Conservation (phyloP, 1,284 basidiomycete genomes). For the Earliella scabrosa region DNA sequence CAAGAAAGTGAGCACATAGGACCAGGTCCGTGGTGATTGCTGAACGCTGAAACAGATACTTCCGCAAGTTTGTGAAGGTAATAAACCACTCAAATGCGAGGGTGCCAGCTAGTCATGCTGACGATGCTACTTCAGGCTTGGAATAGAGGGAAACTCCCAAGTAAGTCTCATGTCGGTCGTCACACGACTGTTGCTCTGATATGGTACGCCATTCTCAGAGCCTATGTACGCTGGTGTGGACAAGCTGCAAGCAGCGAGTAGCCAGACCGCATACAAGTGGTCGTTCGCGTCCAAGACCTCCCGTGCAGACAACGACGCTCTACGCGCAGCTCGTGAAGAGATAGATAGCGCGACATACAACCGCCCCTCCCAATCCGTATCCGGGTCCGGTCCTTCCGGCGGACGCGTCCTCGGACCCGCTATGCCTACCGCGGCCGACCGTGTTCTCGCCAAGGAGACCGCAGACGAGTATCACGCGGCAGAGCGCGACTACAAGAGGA, state of each 20-base stretch:
- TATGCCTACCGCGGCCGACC: slow-evolving; percentile 67
- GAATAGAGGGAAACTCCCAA: slow-evolving; percentile 74
- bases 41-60: slow-evolving; percentile 59
- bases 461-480: slow-evolving; percentile 50
- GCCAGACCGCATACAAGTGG: slow-evolving; percentile 67
- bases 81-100: not conserved
- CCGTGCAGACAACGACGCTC: slow-evolving; percentile 54
- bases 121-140: no score
- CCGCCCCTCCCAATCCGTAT: slow-evolving; percentile 24
- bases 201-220: slow-evolving; percentile 39
- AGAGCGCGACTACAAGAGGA: slow-evolving; percentile 60
- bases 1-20: slow-evolving; percentile 60
- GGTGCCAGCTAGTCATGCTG: no score
- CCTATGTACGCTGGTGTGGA: slow-evolving; percentile 64
- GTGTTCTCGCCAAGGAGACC: slow-evolving; percentile 65
- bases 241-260: slow-evolving; percentile 49
- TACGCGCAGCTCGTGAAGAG: slow-evolving; percentile 60
- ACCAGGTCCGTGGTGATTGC: slow-evolving; percentile 27
- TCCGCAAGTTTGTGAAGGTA: slow-evolving; percentile 84
- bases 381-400: slow-evolving; percentile 30
- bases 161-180: slow-evolving; percentile 38
- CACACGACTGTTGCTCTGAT: not conserved
- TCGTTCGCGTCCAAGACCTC: slow-evolving; percentile 53
- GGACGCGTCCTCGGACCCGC: slow-evolving; percentile 64
- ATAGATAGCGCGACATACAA: slow-evolving; percentile 64